These are phyloP conservation scores for Barnettozyma hawaiiensis DNA, from an alignment of 1,139 yeast species.

Conservation along the genomic window DNA sequence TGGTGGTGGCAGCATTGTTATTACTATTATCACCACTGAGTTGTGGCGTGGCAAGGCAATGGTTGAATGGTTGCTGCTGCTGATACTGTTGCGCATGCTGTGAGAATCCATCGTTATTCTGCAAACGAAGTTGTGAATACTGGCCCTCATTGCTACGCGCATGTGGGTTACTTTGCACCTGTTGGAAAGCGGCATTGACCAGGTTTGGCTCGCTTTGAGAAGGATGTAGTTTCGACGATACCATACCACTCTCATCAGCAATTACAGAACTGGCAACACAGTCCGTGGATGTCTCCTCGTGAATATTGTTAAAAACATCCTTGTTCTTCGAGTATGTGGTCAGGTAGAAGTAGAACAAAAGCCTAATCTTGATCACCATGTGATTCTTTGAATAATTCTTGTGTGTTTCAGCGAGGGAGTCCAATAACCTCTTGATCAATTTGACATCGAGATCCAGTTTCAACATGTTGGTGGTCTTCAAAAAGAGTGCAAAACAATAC, in stretches of 20 bases:
- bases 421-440: slow-evolving; percentile 15
- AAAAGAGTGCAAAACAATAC: slow-evolving; percentile 38
- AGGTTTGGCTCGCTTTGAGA: slow-evolving; percentile 4
- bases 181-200: not conserved
- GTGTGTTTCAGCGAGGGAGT: slow-evolving; percentile 15
- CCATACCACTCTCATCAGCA: not conserved
- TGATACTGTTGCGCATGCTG: slow-evolving; percentile 3
- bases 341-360: slow-evolving; percentile 23
- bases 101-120: slow-evolving; percentile 2
- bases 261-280: slow-evolving; percentile 12
- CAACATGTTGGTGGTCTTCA: slow-evolving; percentile 21
- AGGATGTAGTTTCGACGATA: not conserved
- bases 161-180: not conserved
- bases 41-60: not conserved
- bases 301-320: slow-evolving; percentile 20
- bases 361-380: slow-evolving; percentile 19
- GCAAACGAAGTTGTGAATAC: slow-evolving; percentile 3
- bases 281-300: slow-evolving; percentile 14
- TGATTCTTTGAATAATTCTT: slow-evolving; percentile 16
- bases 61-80: not conserved
- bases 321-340: slow-evolving; percentile 26
- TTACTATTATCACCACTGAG: too few species aligned
- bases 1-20: not conserved
- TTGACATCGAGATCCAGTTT: slow-evolving; percentile 16
- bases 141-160: not conserved